Evolutionary conservation across 164 flowering plant species (phyloP).

Genomic region (Brasenia schreberi): DNA sequence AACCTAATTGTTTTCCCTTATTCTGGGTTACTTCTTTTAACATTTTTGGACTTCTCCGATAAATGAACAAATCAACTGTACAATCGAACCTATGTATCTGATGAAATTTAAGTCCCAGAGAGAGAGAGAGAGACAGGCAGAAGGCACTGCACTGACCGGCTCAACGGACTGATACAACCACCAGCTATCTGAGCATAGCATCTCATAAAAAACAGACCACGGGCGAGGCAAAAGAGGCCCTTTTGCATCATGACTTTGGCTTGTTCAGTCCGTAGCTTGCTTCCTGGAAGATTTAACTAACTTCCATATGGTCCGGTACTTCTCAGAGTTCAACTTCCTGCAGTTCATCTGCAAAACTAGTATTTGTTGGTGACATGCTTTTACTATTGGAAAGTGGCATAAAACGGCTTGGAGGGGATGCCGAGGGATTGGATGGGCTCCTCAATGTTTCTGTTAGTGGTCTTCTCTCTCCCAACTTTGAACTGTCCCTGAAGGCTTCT

Average conservation of each 20-base stretch:
- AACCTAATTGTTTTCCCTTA: too few relatives aligned
- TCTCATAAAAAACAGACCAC: neutral
- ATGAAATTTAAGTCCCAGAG: neutral
- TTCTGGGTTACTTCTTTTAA: too few relatives aligned
- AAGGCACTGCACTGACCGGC: neutral
- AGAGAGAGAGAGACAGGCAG: slow-evolving; percentile 2
- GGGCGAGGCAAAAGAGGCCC: slow-evolving; percentile 3
- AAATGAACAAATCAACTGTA: neutral
- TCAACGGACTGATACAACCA: neutral
- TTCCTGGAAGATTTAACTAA: neutral
- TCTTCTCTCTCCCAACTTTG: slow-evolving; percentile 5
- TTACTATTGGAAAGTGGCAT: slow-evolving; percentile 14
- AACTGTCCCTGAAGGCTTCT: slow-evolving; percentile 13
- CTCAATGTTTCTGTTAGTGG: neutral
- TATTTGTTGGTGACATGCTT: slow-evolving; percentile 14
- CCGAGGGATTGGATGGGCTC: neutral
- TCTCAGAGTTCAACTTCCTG: slow-evolving; percentile 68
- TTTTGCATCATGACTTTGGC: neutral
- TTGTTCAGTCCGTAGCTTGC: neutral
- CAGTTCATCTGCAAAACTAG: slow-evolving; percentile 44
- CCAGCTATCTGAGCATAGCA: slow-evolving; percentile 1
- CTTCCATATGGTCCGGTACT: neutral
- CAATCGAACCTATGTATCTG: neutral
- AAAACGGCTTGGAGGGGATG: slow-evolving; percentile 23
- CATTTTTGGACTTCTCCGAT: neutral